Base-by-base conservation (phyloP, 768 basidiomycete genomes). In the Termitomyces bulborhizus region DNA sequence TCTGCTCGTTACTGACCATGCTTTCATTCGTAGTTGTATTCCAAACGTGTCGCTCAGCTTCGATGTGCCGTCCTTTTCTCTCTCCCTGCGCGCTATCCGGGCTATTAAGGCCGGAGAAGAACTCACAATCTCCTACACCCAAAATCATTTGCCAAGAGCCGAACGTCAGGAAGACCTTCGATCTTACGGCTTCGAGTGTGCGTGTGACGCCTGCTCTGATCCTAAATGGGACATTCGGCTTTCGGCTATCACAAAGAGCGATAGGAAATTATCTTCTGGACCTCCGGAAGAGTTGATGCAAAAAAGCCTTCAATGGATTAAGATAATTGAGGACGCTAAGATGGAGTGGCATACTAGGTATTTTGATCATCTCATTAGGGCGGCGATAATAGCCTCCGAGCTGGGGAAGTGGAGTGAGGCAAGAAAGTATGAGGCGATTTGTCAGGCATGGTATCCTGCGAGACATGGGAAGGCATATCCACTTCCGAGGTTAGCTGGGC, bases 101-200 rank as follows among this genome's bases (percentile, higher is more conserved):
- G 54, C 64, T 29, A 73, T 73, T 41, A 58, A 59, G 24, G 53
- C 58, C n/a, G 68, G 66, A 13, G 72, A 74, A 57, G 67, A 74
- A 53, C 62, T 74, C 18, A 67, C 69, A 27, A 54, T 62, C 48
- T 46, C 62, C 4, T 76, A 72, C 60, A 62, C 59, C 46, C 32
- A 51, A 1, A 42, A 59, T 3, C 47, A 50, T 26, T 15, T 41
- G 9, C 24, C 62, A 16, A 50, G 52, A 12, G 56, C 65, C 29
- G 46, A 57, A 31, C 68, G 74, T 15, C 62, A 69, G 45, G 52
- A 40, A 16, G 55, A 48, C 1, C 65, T 73, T 15, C 53, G 54
- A 7, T 63, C 64, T 0, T 73, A 73, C 57, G 66, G 62, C 1
- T 62, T 76, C 57, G 47, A 48, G 11, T 76, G 74, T 60, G 53